Evolutionary conservation across 2,329 filamentous ascomycete genomes (phyloP), one percentile per base, ranked within the genome.

Genomic region (Sphaceloma murrayae): DNA sequence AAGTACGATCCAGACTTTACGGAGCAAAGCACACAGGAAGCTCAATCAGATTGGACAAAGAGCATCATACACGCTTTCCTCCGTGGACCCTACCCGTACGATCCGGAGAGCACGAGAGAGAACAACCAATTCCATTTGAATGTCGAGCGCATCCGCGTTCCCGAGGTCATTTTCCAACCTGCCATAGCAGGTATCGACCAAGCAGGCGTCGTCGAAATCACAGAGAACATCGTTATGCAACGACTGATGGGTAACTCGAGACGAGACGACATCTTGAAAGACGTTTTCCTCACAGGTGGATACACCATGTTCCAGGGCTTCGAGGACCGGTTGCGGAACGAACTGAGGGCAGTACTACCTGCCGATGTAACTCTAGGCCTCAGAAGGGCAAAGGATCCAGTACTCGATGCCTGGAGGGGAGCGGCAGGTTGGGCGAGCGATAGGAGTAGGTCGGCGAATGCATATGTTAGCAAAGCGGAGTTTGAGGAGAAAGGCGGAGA

Each of bases 221-320:
- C 85, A 0, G 82, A 86, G 11, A 86, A 93, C 56, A 91, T 98
- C 50, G 70, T 96, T 17, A 86, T 77, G 34, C 85, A 94, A 63
- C 80, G 91, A 2, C 77, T 96, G 9, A 67, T 67, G 1, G 65
- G 67, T 19, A 59, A 67, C 1, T 56, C 65, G 2, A 72, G 77
- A 51, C 77, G 80, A 47, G 73, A 82, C 52, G 77, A 77, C 33
- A 78, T 95, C 32, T 66, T 95, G 16, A 78, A 77, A 34, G 89
- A 98, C 60, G 74, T 98, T 27, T 96, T 98, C 67, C 65, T 96
- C 30, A 96, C 89, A 0, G 89, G 91, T n/a, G 91, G 93, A 11
- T 89, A 89, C 60, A 86, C 84, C 0, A 66, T 94, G 34, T 94
- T 95, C 64, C 66, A 75, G 48, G 83, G 83, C 51, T 94, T 98